Percentiles rank a stretch among this genome's conserved stretches.
phyloP scores from a whole-genome alignment of 2,329 filamentous ascomycete genomes.

The Aspergillus viridinutans region DNA sequence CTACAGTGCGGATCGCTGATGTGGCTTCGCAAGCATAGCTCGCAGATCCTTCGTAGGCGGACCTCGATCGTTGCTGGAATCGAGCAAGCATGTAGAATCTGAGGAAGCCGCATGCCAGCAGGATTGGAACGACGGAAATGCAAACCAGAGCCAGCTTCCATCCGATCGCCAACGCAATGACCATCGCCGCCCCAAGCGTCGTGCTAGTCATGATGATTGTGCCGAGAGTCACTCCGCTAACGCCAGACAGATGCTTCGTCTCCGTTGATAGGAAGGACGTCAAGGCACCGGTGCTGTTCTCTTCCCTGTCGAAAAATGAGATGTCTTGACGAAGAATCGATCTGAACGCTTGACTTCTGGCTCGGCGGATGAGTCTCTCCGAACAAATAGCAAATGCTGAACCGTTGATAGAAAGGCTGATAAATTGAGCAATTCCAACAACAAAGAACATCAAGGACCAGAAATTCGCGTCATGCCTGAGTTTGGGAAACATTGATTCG shows the following conservation, averaged over 20 bases:
- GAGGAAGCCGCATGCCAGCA: constrained; percentile 78
- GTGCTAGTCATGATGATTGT: constrained; percentile 77
- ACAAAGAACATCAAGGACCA: constrained; percentile 89
- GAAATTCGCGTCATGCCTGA: constrained; percentile 71
- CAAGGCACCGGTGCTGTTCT: constrained; percentile 83
- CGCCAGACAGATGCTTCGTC: constrained; percentile 80
- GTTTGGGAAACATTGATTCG: constrained; percentile 47
- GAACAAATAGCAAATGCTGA: constrained; percentile 77
- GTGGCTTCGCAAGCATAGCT: constrained; percentile 91
- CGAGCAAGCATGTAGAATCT: constrained; percentile 78
- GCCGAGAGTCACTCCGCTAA: constrained; percentile 82
- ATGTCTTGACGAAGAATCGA: constrained; percentile 90
- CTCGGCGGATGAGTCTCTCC: constrained; percentile 78
- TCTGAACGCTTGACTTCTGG: constrained; percentile 77
- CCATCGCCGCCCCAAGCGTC: constrained; percentile 70
- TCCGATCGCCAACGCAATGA: constrained; percentile 67
- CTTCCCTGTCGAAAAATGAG: constrained; percentile 81
- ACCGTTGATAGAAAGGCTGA: constrained; percentile 66
- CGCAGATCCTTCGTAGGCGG: constrained; percentile 74
- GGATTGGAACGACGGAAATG: constrained; percentile 69
- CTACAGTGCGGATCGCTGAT: constrained; percentile 88
- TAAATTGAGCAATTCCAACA: constrained; percentile 68
- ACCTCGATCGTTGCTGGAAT: constrained; percentile 75
- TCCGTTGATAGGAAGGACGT: constrained; percentile 87
- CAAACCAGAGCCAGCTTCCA: constrained; percentile 89